Conservation (phyloP, 306 rosid genomes). For the Quercus variabilis region DNA sequence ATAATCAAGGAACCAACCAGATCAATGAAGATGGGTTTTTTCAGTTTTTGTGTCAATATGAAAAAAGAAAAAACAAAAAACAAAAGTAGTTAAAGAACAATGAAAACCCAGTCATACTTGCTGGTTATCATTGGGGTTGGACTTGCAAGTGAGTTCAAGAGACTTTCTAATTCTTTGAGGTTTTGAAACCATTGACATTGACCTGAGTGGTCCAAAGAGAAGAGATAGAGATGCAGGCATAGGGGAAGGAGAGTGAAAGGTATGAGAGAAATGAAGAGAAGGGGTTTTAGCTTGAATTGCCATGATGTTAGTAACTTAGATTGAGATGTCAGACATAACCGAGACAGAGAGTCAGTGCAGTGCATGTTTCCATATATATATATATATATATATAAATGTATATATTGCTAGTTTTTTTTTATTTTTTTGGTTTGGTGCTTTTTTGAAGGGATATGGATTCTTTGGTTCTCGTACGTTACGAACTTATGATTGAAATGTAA, state of each 20-base stretch:
- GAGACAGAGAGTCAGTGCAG: neutral
- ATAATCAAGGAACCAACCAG: neutral
- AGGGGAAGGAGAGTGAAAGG: slow-evolving; percentile 29
- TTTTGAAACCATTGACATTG: slow-evolving; percentile 22
- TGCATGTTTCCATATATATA: neutral
- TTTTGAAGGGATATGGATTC: slow-evolving; percentile 22
- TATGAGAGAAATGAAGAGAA: slow-evolving; percentile 26
- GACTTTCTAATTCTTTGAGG: slow-evolving; percentile 26
- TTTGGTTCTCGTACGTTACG: slow-evolving; percentile 23
- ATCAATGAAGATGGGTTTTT: no score
- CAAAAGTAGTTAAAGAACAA: neutral
- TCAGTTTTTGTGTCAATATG: no score
- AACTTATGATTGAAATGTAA: neutral
- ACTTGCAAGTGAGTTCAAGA: slow-evolving; percentile 36
- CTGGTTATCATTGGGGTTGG: slow-evolving; percentile 32
- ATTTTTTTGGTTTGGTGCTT: neutral
- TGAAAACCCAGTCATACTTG: slow-evolving; percentile 30
- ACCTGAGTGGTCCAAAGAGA: slow-evolving; percentile 9
- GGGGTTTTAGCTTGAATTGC: slow-evolving; percentile 10
- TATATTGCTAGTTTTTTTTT: no score
- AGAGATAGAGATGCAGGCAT: slow-evolving; percentile 20
- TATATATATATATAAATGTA: no score
- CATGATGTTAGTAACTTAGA: neutral
- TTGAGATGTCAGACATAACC: neutral
- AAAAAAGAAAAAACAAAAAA: neutral